Conservation (phyloP, 163 green algal genomes). For the Volvox carteri region DNA sequence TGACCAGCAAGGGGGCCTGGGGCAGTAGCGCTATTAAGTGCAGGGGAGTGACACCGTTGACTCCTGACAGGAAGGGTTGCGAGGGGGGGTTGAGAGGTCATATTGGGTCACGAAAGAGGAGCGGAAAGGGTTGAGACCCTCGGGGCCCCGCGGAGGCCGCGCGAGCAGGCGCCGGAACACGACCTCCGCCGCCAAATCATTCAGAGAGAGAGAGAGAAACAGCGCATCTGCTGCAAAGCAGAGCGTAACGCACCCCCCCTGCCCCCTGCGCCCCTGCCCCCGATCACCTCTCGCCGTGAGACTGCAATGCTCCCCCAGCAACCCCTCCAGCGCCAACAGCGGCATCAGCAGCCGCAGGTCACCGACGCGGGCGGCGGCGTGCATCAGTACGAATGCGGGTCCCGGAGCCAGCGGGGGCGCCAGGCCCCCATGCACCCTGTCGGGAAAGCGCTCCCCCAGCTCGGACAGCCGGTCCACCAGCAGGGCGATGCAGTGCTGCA, state of each 20-base stretch:
- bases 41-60: constrained; percentile 29
- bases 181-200: too few species aligned
- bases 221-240: too few species aligned
- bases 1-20: not conserved
- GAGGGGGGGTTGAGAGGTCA: not conserved
- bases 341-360: not conserved
- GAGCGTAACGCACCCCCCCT: too few species aligned
- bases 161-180: too few species aligned
- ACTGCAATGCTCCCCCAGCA: constrained; percentile 28
- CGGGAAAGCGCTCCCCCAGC: constrained; percentile 28
- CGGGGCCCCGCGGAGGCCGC: too few species aligned
- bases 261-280: too few species aligned
- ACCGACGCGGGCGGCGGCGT: constrained; percentile 10
- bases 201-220: too few species aligned
- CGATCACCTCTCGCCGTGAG: not conserved
- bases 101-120: not conserved
- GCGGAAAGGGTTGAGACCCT: too few species aligned
- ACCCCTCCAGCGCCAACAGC: not conserved
- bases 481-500: not conserved
- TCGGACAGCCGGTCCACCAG: not conserved
- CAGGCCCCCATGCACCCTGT: constrained; percentile 11
- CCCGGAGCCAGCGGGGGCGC: not conserved
- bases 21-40: constrained; percentile 49
- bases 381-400: not conserved
- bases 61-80: not conserved